phyloP scores from a whole-genome alignment of 768 basidiomycete genomes.

The Suillus discolor region DNA sequence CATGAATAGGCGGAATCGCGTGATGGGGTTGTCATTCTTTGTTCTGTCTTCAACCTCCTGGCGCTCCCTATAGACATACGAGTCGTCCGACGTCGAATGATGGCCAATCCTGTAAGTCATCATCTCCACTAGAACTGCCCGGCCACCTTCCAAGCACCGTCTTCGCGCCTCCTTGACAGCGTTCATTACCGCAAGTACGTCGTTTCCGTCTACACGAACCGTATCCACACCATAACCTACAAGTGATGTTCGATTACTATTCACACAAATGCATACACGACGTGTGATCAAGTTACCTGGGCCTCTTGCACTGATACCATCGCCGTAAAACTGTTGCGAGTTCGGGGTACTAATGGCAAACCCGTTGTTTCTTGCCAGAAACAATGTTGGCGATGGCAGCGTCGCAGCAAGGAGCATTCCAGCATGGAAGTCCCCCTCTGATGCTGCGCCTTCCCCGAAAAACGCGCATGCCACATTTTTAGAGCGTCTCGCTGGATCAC shows the following conservation, averaged over 20 bases:
- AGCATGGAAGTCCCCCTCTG: constrained; percentile 95
- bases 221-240: constrained; percentile 81
- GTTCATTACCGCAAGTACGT: constrained; percentile 79
- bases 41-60: constrained; percentile 92
- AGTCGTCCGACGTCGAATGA: constrained; percentile 96
- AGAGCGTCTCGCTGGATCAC: constrained; percentile 66
- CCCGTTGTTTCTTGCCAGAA: constrained; percentile 81
- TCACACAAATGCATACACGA: not conserved
- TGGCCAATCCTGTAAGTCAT: constrained; percentile 95
- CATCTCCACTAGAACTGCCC: constrained; percentile 84
- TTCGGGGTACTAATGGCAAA: constrained; percentile 95
- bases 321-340: constrained; percentile 87
- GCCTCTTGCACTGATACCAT: constrained; percentile 90
- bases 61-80: constrained; percentile 87
- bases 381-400: constrained; percentile 72
- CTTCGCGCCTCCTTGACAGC: constrained; percentile 75
- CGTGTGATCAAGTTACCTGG: constrained; percentile 47
- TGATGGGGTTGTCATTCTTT: constrained; percentile 86
- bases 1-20: constrained; percentile 83
- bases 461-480: constrained; percentile 85
- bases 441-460: constrained; percentile 94
- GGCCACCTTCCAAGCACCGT: constrained; percentile 73
- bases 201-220: constrained; percentile 92
- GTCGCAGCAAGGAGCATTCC: constrained; percentile 82
- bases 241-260: not conserved